Base-by-base conservation (phyloP, 1,284 basidiomycete species). In the Ustilago crameri region DNA sequence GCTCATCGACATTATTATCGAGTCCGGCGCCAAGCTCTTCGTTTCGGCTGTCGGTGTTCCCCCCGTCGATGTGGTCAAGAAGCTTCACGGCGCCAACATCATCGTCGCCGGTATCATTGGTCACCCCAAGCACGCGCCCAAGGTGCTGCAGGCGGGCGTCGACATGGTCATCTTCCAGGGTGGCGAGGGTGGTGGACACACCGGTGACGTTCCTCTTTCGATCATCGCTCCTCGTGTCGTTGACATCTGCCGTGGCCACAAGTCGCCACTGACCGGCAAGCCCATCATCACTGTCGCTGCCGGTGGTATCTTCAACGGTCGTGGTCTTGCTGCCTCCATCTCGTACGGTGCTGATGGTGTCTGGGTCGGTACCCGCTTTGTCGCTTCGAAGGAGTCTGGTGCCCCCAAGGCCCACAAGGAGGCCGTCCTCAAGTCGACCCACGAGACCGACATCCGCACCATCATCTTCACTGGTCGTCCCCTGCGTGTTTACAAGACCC, bases 341-440 rank as follows among this genome's bases (percentile, higher is more conserved):
- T 71, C 58, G 54, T 80, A 74, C 62, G 76, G 75, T 34, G 51
- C 72, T 12, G 64, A 69, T 52, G 76, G 78, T 43, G 77, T 79
- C 14, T 80, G 78, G 78, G 76, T 80, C 54, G 93, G 93, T 37
- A 93, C 91, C 2, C 88, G 93, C 40, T 96, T 96, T 80, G 92
- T 96, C 24, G 93, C 93, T 20, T 75, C 71, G 9, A 69, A 45
- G 27, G 78, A 80, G 46, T 64, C 67, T 3, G 78, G 78, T 34
- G 78, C 78, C 14, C 77, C 78, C 49, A 73, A 70, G 51, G 68
- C 65, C 12, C 78, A 80, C 73, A 79, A 80, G 72, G 75, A 80
- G 42, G 76, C 75, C 30, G 70, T 80, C 22, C 61, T 80, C 49
- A 78, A 70, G 53, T 72, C 74, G 27, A 79, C 68, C 4, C 78